These are phyloP conservation scores for Gossypium trilobum DNA, from an alignment of 441 rosid species.

Conservation along the genomic window DNA sequence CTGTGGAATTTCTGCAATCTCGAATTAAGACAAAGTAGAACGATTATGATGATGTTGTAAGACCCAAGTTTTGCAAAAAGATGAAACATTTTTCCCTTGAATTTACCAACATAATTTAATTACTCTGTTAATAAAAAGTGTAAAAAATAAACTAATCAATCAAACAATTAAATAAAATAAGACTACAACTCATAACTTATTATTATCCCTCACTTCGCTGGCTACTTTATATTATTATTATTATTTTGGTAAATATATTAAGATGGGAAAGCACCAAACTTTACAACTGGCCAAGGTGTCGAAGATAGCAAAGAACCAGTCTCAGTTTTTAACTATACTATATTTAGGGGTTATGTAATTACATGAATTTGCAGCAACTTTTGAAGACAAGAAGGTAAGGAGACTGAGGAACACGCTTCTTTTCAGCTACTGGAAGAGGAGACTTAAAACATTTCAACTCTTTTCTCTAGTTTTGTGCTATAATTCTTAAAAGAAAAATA, in stretches of 20 bases:
- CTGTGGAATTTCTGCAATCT: constrained; percentile 69
- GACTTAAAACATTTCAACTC: neutral
- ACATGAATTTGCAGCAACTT: neutral
- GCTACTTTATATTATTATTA: neutral
- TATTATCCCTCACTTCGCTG: neutral
- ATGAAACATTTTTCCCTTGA: neutral
- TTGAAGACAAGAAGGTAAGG: neutral
- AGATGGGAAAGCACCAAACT: neutral
- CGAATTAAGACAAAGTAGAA: neutral
- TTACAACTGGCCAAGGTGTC: neutral
- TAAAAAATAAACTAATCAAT: neutral
- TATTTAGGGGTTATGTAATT: neutral
- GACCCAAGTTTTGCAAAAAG: neutral
- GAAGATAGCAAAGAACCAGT: neutral
- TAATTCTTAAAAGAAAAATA: neutral
- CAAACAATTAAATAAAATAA: neutral
- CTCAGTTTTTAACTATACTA: neutral
- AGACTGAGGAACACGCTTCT: neutral
- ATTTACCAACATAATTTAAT: neutral
- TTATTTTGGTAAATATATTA: neutral
- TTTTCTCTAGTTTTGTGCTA: neutral
- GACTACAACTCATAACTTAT: neutral
- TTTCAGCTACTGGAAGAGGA: neutral
- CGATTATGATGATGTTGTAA: neutral
- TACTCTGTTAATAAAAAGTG: neutral